Base-by-base conservation (phyloP, 208 protist genomes). In the Plasmodiophora brassicae region DNA sequence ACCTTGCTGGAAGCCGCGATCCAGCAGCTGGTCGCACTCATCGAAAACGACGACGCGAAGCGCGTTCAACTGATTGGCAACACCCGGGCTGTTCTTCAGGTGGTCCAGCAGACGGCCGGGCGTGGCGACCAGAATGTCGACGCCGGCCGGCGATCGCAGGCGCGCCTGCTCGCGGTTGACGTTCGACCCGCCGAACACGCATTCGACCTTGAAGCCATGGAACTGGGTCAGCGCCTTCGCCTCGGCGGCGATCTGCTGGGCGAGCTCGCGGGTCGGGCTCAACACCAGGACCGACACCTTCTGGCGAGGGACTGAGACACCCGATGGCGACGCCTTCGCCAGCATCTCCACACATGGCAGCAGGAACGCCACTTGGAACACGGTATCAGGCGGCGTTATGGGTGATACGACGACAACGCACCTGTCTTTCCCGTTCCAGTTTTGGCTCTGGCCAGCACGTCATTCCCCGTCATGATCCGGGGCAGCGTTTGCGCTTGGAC, bases 71-170 rank as follows among this genome's bases (percentile, higher is more conserved):
- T 86, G 83, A 8, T 45, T 8, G 20, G 38, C 10, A 5, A 86
- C 10, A 8, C 83, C 83, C 20, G 10, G 20, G 8, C 8, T 86
- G 41, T 86, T 86, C 22, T 86, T 86, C 44, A 86, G 39, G 45
- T 86, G 83, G 45, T 86, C 83, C 45, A 86, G 39, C 10, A 86
- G 45, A 14, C 83, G 83, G 10, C 83, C 83, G 28, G 83, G 83
- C 1, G 83, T 86, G 20, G 83, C 83, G 1, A 86, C 83, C 10
- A 86, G 25, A 14, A 86, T 41, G 20, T 86, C 25, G 20, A 86
- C 14, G n/a, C 83, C 83, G 41, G 28, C 83, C 5, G 39, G n/a
- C n/a, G 65, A n/a, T 32, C 65, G 5, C n/a, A 78, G 41, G 10
- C 65, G 32, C 5, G 32, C 5, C 20, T 36, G 14, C 41, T 78